These are phyloP conservation scores for Syncephalastrum contaminatum DNA, from an alignment of 371 early-diverging fungal genomes.

Conservation along the genomic window DNA sequence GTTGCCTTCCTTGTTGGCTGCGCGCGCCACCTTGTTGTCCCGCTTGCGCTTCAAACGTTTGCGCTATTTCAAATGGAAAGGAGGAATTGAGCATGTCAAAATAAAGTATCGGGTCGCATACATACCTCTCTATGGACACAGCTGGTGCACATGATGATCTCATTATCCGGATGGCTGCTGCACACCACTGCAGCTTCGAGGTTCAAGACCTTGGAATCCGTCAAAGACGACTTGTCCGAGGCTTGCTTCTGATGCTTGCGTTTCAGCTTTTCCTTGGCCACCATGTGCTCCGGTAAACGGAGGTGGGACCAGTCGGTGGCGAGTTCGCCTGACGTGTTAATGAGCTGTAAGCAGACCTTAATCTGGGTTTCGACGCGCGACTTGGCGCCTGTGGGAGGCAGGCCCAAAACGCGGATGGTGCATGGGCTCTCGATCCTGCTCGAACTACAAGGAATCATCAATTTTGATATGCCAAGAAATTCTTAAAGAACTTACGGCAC, in stretches of 20 bases:
- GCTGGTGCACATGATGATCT: slow-evolving; percentile 70
- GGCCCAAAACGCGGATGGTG: slow-evolving; percentile 63
- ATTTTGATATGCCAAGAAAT: not conserved
- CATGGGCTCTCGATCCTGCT: slow-evolving; percentile 31
- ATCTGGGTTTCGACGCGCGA: slow-evolving; percentile 85
- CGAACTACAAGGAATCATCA: slow-evolving; percentile 12
- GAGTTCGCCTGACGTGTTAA: slow-evolving; percentile 57
- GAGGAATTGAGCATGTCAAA: slow-evolving; percentile 1
- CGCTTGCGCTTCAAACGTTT: slow-evolving; percentile 54
- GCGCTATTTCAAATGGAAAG: slow-evolving; percentile 26
- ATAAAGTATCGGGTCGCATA: not conserved
- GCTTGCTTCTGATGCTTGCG: slow-evolving; percentile 33
- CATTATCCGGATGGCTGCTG: slow-evolving; percentile 67
- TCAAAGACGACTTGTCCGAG: slow-evolving; percentile 32
- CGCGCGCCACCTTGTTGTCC: slow-evolving; percentile 52
- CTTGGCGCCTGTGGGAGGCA: slow-evolving; percentile 72
- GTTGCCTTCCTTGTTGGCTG: slow-evolving; percentile 49
- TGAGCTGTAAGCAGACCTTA: slow-evolving; percentile 73
- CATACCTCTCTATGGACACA: slow-evolving; percentile 74
- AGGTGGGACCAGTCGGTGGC: slow-evolving; percentile 71
- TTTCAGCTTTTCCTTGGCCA: slow-evolving; percentile 64
- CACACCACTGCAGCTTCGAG: slow-evolving; percentile 75
- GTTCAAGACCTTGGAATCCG: slow-evolving; percentile 34
- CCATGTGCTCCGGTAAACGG: slow-evolving; percentile 68
- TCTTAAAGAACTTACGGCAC: slow-evolving; percentile 20